Percentiles rank a stretch among this genome's conserved stretches.
phyloP scores from a whole-genome alignment of 805 yeast genomes.

The Pachysolen tannophilus region DNA sequence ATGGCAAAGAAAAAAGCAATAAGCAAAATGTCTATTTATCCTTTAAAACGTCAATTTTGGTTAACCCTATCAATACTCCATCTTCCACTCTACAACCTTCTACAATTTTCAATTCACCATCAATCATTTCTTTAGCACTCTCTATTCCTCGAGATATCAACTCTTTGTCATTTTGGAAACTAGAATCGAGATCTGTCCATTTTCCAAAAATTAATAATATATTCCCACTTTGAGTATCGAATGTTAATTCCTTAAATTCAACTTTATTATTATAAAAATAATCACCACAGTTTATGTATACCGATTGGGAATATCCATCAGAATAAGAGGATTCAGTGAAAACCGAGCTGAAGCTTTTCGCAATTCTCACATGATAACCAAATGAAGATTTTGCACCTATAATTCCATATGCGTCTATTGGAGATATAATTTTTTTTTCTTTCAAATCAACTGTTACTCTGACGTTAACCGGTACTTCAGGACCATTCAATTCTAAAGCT shows the following conservation, averaged over 20 bases:
- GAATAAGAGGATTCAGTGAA: slow-evolving; percentile 64
- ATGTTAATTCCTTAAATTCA: slow-evolving; percentile 15
- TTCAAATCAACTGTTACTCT: slow-evolving; percentile 73
- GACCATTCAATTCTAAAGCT: slow-evolving; percentile 46
- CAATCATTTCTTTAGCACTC: slow-evolving; percentile 58
- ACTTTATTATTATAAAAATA: slow-evolving; percentile 27
- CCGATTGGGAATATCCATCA: slow-evolving; percentile 62
- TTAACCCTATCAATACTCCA: slow-evolving; percentile 50
- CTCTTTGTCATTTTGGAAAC: slow-evolving; percentile 44
- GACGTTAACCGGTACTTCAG: slow-evolving; percentile 67
- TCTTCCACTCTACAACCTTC: slow-evolving; percentile 62
- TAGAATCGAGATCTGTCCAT: slow-evolving; percentile 43
- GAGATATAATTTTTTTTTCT: slow-evolving; percentile 57
- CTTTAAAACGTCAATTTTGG: slow-evolving; percentile 28
- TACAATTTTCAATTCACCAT: slow-evolving; percentile 48
- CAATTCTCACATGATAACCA: slow-evolving; percentile 72
- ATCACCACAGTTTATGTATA: slow-evolving; percentile 63
- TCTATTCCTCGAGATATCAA: slow-evolving; percentile 43
- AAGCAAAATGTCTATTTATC: too few relatives aligned
- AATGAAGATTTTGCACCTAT: slow-evolving; percentile 52
- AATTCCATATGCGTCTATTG: slow-evolving; percentile 60
- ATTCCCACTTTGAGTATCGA: slow-evolving; percentile 13
- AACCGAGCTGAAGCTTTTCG: slow-evolving; percentile 48
- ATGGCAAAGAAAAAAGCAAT: too few relatives aligned
- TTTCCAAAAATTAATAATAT: slow-evolving; percentile 56